These are phyloP conservation scores for Leccinellum luteum DNA, from an alignment of 768 basidiomycete species.

Conservation along the genomic window DNA sequence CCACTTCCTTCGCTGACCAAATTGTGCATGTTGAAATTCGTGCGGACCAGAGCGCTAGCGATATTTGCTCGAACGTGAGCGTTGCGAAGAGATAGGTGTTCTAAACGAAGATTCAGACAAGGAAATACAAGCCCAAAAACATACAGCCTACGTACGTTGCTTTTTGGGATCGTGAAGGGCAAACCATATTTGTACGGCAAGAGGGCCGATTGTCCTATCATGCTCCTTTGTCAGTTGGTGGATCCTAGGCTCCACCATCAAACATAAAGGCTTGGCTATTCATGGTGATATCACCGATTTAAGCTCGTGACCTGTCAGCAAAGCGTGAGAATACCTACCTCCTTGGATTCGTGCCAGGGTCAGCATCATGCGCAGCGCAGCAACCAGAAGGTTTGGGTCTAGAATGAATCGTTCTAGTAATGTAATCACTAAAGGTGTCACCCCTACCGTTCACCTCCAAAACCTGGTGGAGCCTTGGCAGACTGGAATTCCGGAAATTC, in stretches of 20 bases:
- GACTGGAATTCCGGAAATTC: background rate
- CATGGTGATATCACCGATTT: too few species aligned
- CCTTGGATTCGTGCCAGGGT: slow-evolving; percentile 15
- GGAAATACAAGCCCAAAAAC: background rate
- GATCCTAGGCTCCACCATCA: slow-evolving; percentile 11
- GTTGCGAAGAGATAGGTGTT: slow-evolving; percentile 3
- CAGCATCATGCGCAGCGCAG: slow-evolving; percentile 18
- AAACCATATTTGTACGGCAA: slow-evolving; percentile 22
- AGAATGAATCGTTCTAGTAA: background rate
- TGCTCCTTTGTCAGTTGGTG: slow-evolving; percentile 8
- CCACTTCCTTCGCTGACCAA: background rate
- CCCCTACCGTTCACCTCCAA: slow-evolving; percentile 13
- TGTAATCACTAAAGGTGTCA: background rate
- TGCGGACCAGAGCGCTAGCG: slow-evolving; percentile 13
- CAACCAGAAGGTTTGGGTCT: slow-evolving; percentile 12
- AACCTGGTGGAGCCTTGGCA: slow-evolving; percentile 13
- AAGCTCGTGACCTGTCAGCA: background rate
- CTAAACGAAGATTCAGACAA: slow-evolving; percentile 2
- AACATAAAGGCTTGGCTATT: background rate
- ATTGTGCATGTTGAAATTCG: background rate
- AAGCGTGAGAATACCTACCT: background rate
- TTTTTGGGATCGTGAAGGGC: slow-evolving; percentile 8
- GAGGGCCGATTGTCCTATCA: slow-evolving; percentile 12
- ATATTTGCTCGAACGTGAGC: slow-evolving; percentile 16
- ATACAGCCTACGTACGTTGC: background rate